phyloP scores from a whole-genome alignment of 139 green algal genomes.

The Eudorina sp. region DNA sequence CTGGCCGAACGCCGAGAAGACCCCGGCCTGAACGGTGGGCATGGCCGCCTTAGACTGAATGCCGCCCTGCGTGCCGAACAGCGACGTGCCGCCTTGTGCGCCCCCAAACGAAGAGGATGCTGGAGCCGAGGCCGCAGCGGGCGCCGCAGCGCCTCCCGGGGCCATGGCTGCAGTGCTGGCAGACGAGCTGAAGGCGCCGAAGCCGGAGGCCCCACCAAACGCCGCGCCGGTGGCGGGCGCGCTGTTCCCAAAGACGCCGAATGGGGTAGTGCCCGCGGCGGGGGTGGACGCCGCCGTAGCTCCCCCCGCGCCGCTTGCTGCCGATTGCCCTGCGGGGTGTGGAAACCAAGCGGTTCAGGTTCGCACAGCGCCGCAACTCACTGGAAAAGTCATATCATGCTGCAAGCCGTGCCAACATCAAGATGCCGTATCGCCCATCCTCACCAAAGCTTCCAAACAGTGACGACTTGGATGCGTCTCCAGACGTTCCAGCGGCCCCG shows the following conservation, averaged over 20 bases:
- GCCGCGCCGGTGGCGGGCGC: background rate
- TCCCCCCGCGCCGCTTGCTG: no score
- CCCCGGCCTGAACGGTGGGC: background rate
- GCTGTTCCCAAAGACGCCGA: slow-evolving; percentile 22
- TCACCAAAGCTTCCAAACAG: slow-evolving; percentile 35
- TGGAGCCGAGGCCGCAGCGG: background rate
- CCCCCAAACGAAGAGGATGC: background rate
- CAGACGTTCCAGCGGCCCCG: background rate
- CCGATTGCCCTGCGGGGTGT: no score
- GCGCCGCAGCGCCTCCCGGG: background rate
- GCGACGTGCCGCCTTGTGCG: background rate
- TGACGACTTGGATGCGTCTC: background rate
- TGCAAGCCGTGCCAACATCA: no score
- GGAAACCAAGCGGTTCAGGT: no score
- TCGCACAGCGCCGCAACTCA: no score
- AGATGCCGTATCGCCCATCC: no score
- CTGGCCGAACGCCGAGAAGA: slow-evolving; percentile 19
- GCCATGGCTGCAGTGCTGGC: background rate
- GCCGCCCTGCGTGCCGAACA: background rate
- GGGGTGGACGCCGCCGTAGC: background rate
- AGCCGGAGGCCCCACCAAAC: background rate
- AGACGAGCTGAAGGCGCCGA: background rate
- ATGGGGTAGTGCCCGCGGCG: background rate
- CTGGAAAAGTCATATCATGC: no score
- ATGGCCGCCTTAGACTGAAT: slow-evolving; percentile 4